Evolutionary conservation across 768 basidiomycete genomes (phyloP), one percentile per base, ranked within the genome.

Genomic region (Candolleomyces aberdarensis): DNA sequence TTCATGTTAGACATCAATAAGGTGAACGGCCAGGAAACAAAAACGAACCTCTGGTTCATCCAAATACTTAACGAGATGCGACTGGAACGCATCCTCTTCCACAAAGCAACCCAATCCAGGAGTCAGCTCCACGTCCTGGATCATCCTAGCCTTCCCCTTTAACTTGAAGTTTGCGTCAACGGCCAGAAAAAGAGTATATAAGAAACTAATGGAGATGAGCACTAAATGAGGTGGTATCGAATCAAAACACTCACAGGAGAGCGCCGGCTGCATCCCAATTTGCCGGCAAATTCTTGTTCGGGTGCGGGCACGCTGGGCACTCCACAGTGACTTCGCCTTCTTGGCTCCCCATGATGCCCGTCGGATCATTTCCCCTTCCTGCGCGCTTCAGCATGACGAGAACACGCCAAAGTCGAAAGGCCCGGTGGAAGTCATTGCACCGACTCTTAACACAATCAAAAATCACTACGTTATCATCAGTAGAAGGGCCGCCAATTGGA

Each of bases 241-340:
- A 20, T 8, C 29, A 6, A 10, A 51, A 17, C 47, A 43, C 6
- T 17, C 46, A 41, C 49, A 14, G 49, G 0, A 47, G 9, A n/a
- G 19, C 10, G n/a, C 13, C 29, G 20, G 49, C 9, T 6, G 49
- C 20, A 22, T 51, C 10, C 20, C 29, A 22, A 8, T 51, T 22
- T 1, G 26, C 36, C 0, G 67, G 69, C 1, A 78, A 55, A 60
- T 76, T 76, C 0, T 69, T 62, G 0, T 63, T 70, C 0, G 70
- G 72, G 0, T 71, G 70, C 0, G 76, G 77, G 60, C 77, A 78
- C 3, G 74, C 72, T 3, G 72, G 72, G 54, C 75, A 77, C 5
- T 62, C 57, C 1, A 75, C 61, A 0, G 71, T 71, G 9, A 69
- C 64, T 59, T 70, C 67, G 0, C 77, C 72, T 14, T 58, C 56